Percentiles rank a stretch among this genome's conserved stretches.
Evolutionary conservation across 2,329 filamentous ascomycete genomes (phyloP).

Genomic region (Periglandula ipomoeae): DNA sequence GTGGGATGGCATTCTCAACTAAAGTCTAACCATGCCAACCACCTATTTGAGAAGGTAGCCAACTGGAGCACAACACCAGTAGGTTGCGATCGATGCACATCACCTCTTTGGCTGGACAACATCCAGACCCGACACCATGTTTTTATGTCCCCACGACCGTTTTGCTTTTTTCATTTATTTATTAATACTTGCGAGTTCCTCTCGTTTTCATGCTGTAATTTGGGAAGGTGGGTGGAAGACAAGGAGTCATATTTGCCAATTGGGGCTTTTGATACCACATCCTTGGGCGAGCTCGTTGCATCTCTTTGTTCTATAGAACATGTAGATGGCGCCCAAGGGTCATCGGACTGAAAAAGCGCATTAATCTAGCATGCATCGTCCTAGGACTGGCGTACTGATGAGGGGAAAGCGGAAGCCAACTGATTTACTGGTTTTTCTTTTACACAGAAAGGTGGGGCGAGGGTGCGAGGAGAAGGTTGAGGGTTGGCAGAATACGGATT

Average conservation of each 20-base stretch:
- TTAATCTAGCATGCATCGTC: slow-evolving; percentile 32
- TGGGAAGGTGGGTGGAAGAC: slow-evolving; percentile 17
- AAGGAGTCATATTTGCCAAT: slow-evolving; percentile 18
- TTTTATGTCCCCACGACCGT: no score
- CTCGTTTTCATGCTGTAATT: slow-evolving; percentile 12
- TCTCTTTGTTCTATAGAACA: slow-evolving; percentile 21
- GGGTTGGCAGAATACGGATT: slow-evolving; percentile 10
- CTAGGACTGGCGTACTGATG: slow-evolving; percentile 20
- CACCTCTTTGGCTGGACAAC: slow-evolving; percentile 3
- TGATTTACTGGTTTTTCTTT: slow-evolving; percentile 1
- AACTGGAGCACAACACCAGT: slow-evolving; percentile 6
- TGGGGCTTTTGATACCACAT: slow-evolving; percentile 20
- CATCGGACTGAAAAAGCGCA: slow-evolving; percentile 29
- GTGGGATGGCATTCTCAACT: slow-evolving; percentile 57
- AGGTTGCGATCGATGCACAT: not conserved
- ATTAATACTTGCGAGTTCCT: not conserved
- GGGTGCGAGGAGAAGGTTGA: slow-evolving; percentile 15
- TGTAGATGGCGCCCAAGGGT: slow-evolving; percentile 23
- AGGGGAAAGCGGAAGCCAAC: not conserved
- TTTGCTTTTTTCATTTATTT: not conserved
- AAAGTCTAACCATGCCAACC: slow-evolving; percentile 11
- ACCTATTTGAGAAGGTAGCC: not conserved
- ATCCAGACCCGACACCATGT: slow-evolving; percentile 1
- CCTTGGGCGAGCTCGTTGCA: slow-evolving; percentile 17
- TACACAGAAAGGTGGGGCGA: slow-evolving; percentile 13